Base-by-base conservation (phyloP, 2,329 filamentous ascomycete species). In the Laburnicola sp. region DNA sequence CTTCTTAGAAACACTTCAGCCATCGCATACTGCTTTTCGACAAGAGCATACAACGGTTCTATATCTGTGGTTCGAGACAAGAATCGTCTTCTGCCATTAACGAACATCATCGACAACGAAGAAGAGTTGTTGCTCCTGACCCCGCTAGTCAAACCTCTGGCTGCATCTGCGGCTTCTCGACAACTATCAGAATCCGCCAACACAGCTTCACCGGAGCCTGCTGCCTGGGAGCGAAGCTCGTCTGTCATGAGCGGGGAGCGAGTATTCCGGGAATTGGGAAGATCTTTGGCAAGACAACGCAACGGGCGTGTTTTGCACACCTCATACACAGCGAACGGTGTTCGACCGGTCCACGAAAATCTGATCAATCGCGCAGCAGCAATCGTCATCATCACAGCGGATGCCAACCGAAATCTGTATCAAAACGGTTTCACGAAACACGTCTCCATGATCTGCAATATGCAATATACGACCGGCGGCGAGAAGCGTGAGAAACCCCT, bases 351-450 rank as follows among this genome's bases (percentile, higher is more conserved):
- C 0, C 93, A 97, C 68, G 93, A 97, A 65, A 94, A 93, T 56
- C 79, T 97, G 16, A 95, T 97, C 69, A 89, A 92, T 59, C 82
- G 91, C 61, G 91, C 92, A 8, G 90, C 88, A 45, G 90, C 89
- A 3, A 91, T 97, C 56, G 88, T 97, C 56, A 86, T 97, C 44
- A 83, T 97, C 28, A 97, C 93, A 0, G 93, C 93, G 7, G 93
- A 97, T 74, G 92, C 92, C 0, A 96, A 96, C 68, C 83, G 92
- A 35, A 97, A 97, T 66, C 76, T 96, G 10, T 97, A 97, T 67
- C 93, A 97, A 70, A 86, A 91, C 44, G 91, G 91, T 0, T 97
- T 97, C 69, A 93, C 93, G 2, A 97, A 97, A 70, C 93, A 97
- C 60, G 89, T 97, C 6, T 88, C 92, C 9, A 94, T 96, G 87